Conservation (phyloP, 2,329 filamentous ascomycete genomes). For the Xylaria hypoxylon region DNA sequence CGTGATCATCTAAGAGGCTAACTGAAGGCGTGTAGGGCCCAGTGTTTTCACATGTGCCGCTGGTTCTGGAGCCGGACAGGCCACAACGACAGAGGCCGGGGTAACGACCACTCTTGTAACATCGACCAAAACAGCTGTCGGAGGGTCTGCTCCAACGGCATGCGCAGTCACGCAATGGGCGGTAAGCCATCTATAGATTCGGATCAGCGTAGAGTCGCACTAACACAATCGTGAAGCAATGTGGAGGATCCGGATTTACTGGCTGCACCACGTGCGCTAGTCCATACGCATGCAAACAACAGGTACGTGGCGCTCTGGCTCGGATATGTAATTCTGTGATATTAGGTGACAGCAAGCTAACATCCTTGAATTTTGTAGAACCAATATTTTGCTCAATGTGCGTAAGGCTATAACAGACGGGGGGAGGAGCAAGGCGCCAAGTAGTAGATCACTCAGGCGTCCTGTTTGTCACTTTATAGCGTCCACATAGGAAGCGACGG, state of each 20-base stretch:
- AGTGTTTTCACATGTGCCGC: slow-evolving; percentile 42
- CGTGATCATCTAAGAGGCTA: not conserved
- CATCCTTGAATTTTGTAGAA: slow-evolving; percentile 14
- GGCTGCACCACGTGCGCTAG: slow-evolving; percentile 42
- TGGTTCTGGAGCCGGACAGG: slow-evolving; percentile 23
- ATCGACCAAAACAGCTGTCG: slow-evolving; percentile 37
- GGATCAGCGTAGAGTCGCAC: not conserved
- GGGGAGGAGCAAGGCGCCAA: not conserved
- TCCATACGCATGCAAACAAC: slow-evolving; percentile 39
- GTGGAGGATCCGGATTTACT: slow-evolving; percentile 40
- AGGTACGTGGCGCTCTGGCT: slow-evolving; percentile 33
- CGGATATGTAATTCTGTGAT: not conserved
- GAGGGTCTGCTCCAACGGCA: slow-evolving; percentile 34
- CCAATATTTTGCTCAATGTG: slow-evolving; percentile 34
- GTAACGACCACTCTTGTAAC: slow-evolving; percentile 39
- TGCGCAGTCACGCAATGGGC: slow-evolving; percentile 36
- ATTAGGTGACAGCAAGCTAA: not conserved
- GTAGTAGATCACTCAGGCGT: not conserved
- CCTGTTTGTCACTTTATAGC: not conserved
- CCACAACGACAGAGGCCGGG: slow-evolving; percentile 24
- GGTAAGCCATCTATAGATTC: slow-evolving; percentile 20
- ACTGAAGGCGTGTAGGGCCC: slow-evolving; percentile 37
- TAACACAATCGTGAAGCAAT: slow-evolving; percentile 34
- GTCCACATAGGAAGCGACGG: not conserved
- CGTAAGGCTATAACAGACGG: not conserved